Conservation (phyloP, 2,329 filamentous ascomycete species). For the Mariannaea elegans region DNA sequence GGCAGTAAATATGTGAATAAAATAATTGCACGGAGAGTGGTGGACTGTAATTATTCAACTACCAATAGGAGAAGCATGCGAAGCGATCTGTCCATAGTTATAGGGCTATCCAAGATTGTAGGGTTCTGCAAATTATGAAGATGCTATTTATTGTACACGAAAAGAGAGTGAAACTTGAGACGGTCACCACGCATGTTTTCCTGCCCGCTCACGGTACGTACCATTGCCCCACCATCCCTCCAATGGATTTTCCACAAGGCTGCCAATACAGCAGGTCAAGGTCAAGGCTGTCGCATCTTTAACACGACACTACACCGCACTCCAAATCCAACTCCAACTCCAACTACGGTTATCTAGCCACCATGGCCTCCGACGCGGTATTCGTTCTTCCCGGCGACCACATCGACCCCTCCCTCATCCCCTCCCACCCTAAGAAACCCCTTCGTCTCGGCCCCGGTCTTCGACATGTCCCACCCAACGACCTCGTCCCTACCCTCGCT, state of each 20-base stretch:
- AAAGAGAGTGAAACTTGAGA: background rate
- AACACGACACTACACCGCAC: background rate
- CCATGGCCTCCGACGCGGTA: slow-evolving; percentile 65
- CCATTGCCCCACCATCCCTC: slow-evolving; percentile 18
- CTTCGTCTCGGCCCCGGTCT: slow-evolving; percentile 86
- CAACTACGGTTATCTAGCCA: too few relatives aligned
- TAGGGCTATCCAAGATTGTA: too few relatives aligned
- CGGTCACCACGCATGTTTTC: slow-evolving; percentile 38
- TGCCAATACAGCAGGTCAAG: slow-evolving; percentile 1
- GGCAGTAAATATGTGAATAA: too few relatives aligned
- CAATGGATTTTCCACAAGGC: slow-evolving; percentile 20
- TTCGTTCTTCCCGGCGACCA: slow-evolving; percentile 85
- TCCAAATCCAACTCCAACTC: too few relatives aligned
- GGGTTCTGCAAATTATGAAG: too few relatives aligned
- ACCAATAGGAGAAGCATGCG: too few relatives aligned
- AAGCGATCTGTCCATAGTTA: too few relatives aligned
- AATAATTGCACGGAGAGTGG: too few relatives aligned
- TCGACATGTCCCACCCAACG: slow-evolving; percentile 80
- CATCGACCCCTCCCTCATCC: slow-evolving; percentile 72
- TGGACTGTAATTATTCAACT: too few relatives aligned
- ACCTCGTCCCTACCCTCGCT: slow-evolving; percentile 73
- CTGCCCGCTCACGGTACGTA: slow-evolving; percentile 37
- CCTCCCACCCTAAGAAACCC: slow-evolving; percentile 72
- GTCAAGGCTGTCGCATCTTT: slow-evolving; percentile 27
- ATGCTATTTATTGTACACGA: too few relatives aligned